Base-by-base conservation (phyloP, 139 green algal genomes). In the Cymbomonas tetramitiformis region DNA sequence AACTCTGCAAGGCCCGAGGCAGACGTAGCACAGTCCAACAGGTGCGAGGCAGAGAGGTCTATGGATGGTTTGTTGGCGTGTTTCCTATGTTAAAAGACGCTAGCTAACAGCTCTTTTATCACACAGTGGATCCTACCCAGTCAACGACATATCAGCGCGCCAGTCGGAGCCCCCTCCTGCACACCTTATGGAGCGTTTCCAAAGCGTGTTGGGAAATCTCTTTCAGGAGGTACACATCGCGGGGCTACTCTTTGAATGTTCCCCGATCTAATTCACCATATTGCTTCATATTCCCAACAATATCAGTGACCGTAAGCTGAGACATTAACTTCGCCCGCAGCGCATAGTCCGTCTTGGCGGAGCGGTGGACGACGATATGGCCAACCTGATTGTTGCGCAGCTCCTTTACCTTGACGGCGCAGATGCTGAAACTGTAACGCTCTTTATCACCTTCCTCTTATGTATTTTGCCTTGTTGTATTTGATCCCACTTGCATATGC, bases 321-420 rank as follows among this genome's bases (percentile, higher is more conserved):
- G 19, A 47, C 23, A 26, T 3, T 26, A 2, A 23, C 46, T 30
- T 56, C 24, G 4, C 21, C 2, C 19, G 60, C 84, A 97, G 83
- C 73, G 90, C 24, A 97, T 98, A 33, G 70, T 77, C 31, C 64
- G 69, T 18, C 58, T 64, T 50, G 92, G 92, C n/a, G 92, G 92
- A 9, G 77, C 90, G n/a, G 87, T 99, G 31, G 92, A 98, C 46
- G 92, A 99, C 61, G 92, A 99, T 76, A 98, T 96, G 84, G 88
- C 85, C 46, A 99, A 98, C 77, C 77, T 96, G 12, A 85, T 96
- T 38, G 87, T 97, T 4, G 90, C 90, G 18, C 88, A 97, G 75
- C 84, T 99, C 67, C 74, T 99, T 36, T 69, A 97, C 70, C 76
- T 99, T 8, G 92, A 99, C 69, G 78, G 74, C 5, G 74, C 71